A percentile compares a stretch with the other conserved stretches of the same genome.
phyloP scores from a whole-genome alignment of 2,329 filamentous ascomycete species.

The Alternaria sp. region DNA sequence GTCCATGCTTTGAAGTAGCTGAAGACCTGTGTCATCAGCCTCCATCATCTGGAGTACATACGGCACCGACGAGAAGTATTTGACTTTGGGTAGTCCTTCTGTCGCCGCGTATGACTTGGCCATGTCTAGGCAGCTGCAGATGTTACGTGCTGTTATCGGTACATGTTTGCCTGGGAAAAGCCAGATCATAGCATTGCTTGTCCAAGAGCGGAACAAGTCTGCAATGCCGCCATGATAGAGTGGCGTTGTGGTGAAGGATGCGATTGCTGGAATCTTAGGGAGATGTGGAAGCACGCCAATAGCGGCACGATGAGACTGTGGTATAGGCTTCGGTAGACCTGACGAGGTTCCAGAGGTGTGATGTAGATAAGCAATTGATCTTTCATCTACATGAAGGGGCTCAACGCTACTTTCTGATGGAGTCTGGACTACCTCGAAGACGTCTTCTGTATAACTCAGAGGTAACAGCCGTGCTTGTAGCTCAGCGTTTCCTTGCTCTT shows the following conservation, averaged over 20 bases:
- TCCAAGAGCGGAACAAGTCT: conserved; percentile 69
- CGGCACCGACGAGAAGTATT: conserved; percentile 72
- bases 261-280: conserved; percentile 41
- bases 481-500: conserved; percentile 13
- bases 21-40: conserved; percentile 84
- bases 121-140: conserved; percentile 58
- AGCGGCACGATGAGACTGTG: conserved; percentile 64
- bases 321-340: conserved; percentile 69
- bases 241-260: conserved; percentile 71
- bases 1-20: conserved; percentile 66
- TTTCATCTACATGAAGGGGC: conserved; percentile 28
- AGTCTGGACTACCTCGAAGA: conserved; percentile 34
- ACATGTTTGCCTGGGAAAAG: conserved; percentile 66
- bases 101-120: conserved; percentile 39
- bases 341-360: conserved; percentile 73
- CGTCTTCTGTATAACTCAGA: conserved; percentile 30
- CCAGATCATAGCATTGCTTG: conserved; percentile 67
- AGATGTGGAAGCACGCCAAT: conserved; percentile 65
- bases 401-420: conserved; percentile 15
- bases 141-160: conserved; percentile 65
- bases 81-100: conserved; percentile 50
- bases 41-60: conserved; percentile 91
- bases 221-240: conserved; percentile 72
- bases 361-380: conserved; percentile 64
- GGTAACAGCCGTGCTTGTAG: conserved; percentile 29